phyloP scores from a whole-genome alignment of 2,329 filamentous ascomycete species.

The Penicillium olsonii region DNA sequence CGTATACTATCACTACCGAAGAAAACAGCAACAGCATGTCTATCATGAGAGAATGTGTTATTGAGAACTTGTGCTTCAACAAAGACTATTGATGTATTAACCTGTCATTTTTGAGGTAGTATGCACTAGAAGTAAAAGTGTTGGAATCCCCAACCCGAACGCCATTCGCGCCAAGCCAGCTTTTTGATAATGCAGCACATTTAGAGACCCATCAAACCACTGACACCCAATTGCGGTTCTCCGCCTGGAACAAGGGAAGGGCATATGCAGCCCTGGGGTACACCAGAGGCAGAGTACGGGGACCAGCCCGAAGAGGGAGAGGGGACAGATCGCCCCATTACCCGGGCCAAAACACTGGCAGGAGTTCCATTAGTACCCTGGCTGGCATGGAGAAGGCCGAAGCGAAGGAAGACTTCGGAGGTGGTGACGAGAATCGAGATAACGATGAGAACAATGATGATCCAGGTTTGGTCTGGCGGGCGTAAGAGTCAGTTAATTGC shows the following conservation, averaged over 20 bases:
- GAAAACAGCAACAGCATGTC: not conserved
- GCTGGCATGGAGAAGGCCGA: constrained; percentile 64
- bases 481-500: constrained; percentile 1
- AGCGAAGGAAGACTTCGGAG: constrained; percentile 83
- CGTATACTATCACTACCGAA: not conserved
- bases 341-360: constrained; percentile 18
- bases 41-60: no score
- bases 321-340: constrained; percentile 20
- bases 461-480: constrained; percentile 78
- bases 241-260: constrained; percentile 16
- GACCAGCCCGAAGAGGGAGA: constrained; percentile 17
- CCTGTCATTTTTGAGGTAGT: not conserved
- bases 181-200: not conserved
- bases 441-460: constrained; percentile 91
- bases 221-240: constrained; percentile 12
- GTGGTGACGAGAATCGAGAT: constrained; percentile 89
- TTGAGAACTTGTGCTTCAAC: not conserved
- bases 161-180: constrained; percentile 1
- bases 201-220: constrained; percentile 11
- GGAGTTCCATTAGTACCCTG: constrained; percentile 21
- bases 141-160: not conserved
- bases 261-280: constrained; percentile 25
- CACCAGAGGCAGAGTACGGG: constrained; percentile 8
- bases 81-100: not conserved
- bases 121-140: not conserved